Evolutionary conservation across 2,329 filamentous ascomycete genomes (phyloP), one percentile per base, ranked within the genome.

Genomic region (Penicillium concentricum): DNA sequence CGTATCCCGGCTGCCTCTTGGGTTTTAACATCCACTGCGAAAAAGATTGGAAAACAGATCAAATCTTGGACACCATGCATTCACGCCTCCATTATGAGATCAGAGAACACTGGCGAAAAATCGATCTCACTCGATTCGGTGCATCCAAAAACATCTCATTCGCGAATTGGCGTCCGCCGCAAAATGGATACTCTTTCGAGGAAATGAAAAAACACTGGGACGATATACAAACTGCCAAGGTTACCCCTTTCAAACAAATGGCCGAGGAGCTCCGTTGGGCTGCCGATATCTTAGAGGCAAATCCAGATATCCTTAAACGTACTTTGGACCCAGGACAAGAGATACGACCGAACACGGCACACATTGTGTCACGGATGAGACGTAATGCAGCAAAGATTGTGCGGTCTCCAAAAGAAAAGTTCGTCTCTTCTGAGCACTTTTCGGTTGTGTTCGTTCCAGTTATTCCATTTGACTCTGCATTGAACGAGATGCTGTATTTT

Each of bases 291-390:
- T 32, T 67, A 15, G 61, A 68, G 44, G 37, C 54, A 3, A 65
- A 68, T 51, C 56, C 64, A 2, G 63, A 65, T 57, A 61, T 66
- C 15, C 49, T 65, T 13, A 66, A 66, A 38, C 54, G 51, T 12
- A 59, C 61, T 1, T 37, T 52, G 35, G 64, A 66, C 28, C 62
- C 62, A 2, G 42, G 34, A 8, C 62, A 64, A 28, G 43, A 52
- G 8, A 42, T 15, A 13, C 54, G 64, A 16, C 37, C 54, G 7
- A 66, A 66, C 42, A 55, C 51, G 4, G 32, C 38, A 6, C 65
- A 65, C 35, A 50, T 65, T 10, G 47, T 57, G 22, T 51, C 38
- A 15, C 30, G 30, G 30, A 32, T 32, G 30, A 32, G 30, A 32
- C 30, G 12, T 12, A 12, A 13, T 7, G 30, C 30, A 12, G 30